Base-by-base conservation (phyloP, 2,329 filamentous ascomycete genomes). In the Ceratocystiopsis sp. region DNA sequence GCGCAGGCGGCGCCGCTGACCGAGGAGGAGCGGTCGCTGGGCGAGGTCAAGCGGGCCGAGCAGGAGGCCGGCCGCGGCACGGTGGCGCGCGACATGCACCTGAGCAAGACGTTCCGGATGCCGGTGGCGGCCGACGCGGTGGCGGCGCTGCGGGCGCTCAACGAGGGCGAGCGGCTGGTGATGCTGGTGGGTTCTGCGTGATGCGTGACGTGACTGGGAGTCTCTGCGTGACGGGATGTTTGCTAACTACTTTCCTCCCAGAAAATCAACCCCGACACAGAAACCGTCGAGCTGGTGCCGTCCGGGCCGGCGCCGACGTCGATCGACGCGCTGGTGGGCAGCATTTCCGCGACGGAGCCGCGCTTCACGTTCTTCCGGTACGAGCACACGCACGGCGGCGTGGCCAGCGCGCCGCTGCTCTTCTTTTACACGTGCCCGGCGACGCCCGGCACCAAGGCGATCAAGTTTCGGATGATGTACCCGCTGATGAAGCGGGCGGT, bases 401-500 rank as follows among this genome's bases (percentile, higher is more conserved):
- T 55, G 38, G 61, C 69, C 46, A 63, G 66, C 42, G 69, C 66
- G 44, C 74, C 78, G 3, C 64, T 89, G 40, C 66, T 89, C 7
- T 91, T 91, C 64, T 76, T 91, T 56, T 89, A 86, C 62, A 89
- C 83, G 7, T 86, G 82, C 58, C 84, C 84, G 1, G 64, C 71
- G 9, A 69, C 78, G 5, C 62, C 72, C 0, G 71, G 66, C 25
- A 75, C 69, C 42, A 83, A 78, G 61, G 65, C 72, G 42, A 82
- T 91, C 64, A 87, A 84, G 64, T 80, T 82, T 61, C 71, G 83
- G 49, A 93, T 93, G 84, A 61, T 91, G 55, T 91, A 91, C 57
- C 82, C 84, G 33, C 64, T 78, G 21, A 78, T 78, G 65, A 78
- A 78, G 61, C 66, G 73, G 12, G 71, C 74, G 19, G 80, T 84